These are phyloP conservation scores for Trichoderma pleuroti DNA, from an alignment of 2,329 filamentous ascomycete species.

Conservation along the genomic window DNA sequence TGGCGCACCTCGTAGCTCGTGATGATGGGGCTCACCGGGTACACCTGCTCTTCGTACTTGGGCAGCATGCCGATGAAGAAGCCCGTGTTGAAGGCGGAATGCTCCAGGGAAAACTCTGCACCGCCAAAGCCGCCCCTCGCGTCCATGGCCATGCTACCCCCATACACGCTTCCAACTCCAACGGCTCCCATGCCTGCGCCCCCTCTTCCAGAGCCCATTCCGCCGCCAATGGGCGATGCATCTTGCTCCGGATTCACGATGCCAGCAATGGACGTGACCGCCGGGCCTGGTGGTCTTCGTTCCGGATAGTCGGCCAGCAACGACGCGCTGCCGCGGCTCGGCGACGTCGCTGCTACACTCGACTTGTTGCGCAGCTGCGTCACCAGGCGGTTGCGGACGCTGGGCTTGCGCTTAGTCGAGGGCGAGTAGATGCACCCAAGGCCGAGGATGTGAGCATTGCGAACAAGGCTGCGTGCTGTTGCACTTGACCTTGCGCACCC, in stretches of 20 bases:
- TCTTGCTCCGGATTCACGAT: slow-evolving; percentile 24
- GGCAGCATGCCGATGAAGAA: slow-evolving; percentile 35
- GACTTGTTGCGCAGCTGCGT: slow-evolving; percentile 33
- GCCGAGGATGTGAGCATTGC: slow-evolving; percentile 36
- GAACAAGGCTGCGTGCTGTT: slow-evolving; percentile 34
- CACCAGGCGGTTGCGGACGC: slow-evolving; percentile 34
- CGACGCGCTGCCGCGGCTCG: not conserved
- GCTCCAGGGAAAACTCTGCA: not conserved
- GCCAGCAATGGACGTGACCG: slow-evolving; percentile 28
- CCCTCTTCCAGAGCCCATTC: not conserved
- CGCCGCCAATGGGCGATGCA: not conserved
- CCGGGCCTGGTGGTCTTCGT: slow-evolving; percentile 6
- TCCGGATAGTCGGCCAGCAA: slow-evolving; percentile 1
- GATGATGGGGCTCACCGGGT: slow-evolving; percentile 37
- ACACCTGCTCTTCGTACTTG: slow-evolving; percentile 36
- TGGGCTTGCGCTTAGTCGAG: slow-evolving; percentile 34
- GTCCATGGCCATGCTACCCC: not conserved
- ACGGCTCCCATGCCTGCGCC: not conserved
- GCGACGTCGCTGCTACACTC: not conserved
- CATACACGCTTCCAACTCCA: not conserved
- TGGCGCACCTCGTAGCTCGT: slow-evolving; percentile 30
- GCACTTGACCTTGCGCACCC: slow-evolving; percentile 39
- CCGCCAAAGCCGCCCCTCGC: not conserved
- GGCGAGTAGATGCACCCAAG: slow-evolving; percentile 35
- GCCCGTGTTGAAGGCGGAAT: slow-evolving; percentile 25